Conservation (phyloP, 805 yeast species). For the Teunomyces tritomae region DNA sequence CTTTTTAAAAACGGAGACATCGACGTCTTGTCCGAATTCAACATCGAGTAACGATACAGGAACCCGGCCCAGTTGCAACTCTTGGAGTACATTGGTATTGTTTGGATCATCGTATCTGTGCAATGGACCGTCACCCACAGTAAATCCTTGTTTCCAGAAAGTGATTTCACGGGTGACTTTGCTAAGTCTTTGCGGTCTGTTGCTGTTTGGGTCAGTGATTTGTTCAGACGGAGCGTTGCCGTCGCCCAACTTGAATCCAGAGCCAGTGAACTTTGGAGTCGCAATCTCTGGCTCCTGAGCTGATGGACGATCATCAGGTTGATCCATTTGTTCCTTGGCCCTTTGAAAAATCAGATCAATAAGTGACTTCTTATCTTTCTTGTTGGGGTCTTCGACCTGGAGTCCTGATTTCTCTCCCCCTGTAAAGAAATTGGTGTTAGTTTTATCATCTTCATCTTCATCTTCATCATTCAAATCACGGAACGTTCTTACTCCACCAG, state of each 20-base stretch:
- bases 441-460: conserved; percentile 52
- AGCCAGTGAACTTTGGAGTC: conserved; percentile 41
- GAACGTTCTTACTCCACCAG: conserved; percentile 34
- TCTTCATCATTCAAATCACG: conserved; percentile 40
- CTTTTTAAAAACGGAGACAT: conserved; percentile 79
- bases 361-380: conserved; percentile 40
- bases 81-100: conserved; percentile 74
- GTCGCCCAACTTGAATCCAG: conserved; percentile 54
- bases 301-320: conserved; percentile 35
- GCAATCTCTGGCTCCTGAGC: conserved; percentile 22
- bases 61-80: conserved; percentile 86
- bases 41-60: conserved; percentile 83
- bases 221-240: conserved; percentile 36
- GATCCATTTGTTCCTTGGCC: conserved; percentile 49
- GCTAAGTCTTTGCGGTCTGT: conserved; percentile 21
- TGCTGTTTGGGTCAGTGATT: conserved; percentile 30
- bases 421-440: conserved; percentile 56
- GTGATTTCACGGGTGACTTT: conserved; percentile 80
- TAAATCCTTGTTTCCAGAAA: conserved; percentile 96
- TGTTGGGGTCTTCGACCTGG: conserved; percentile 73
- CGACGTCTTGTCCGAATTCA: conserved; percentile 88
- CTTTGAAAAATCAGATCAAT: conserved; percentile 67
- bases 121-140: conserved; percentile 87
- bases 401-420: conserved; percentile 76
- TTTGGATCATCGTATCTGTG: conserved; percentile 88